A percentile compares a stretch with the other conserved stretches of the same genome.
phyloP scores from a whole-genome alignment of 305 asterid species.

The Fraxinus floribunda region DNA sequence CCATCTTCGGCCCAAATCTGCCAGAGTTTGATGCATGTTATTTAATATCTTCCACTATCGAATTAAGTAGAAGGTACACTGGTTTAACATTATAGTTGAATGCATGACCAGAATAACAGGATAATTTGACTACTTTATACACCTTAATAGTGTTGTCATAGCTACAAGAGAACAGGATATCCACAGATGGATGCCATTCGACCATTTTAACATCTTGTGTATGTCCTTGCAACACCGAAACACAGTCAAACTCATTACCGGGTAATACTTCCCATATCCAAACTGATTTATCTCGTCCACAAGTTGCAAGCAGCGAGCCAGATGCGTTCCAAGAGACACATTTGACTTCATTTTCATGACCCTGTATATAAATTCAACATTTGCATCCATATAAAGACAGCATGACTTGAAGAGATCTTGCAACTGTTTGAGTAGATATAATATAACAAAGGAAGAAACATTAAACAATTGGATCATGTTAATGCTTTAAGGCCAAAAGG shows the following conservation, averaged over 20 bases:
- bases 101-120: neutral
- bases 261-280: conserved; percentile 91
- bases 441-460: neutral
- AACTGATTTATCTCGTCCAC: conserved; percentile 92
- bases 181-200: conserved; percentile 70
- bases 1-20: conserved; percentile 85
- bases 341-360: conserved; percentile 96
- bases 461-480: neutral
- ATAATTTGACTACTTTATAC: neutral
- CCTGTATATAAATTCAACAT: conserved; percentile 36
- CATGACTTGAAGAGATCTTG: neutral
- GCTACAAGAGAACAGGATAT: conserved; percentile 81
- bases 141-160: conserved; percentile 86
- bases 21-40: conserved; percentile 11
- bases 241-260: conserved; percentile 76
- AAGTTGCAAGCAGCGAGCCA: conserved; percentile 79
- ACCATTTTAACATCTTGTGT: conserved; percentile 96
- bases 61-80: neutral
- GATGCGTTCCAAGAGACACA: conserved; percentile 77
- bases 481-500: neutral
- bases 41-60: neutral
- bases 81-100: neutral
- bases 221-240: conserved; percentile 87
- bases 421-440: neutral
- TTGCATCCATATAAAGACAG: conserved; percentile 9